A percentile compares a stretch with the other conserved stretches of the same genome.
Evolutionary conservation across 2,329 filamentous ascomycete genomes (phyloP).

Genomic region (Talaromyces sp.): DNA sequence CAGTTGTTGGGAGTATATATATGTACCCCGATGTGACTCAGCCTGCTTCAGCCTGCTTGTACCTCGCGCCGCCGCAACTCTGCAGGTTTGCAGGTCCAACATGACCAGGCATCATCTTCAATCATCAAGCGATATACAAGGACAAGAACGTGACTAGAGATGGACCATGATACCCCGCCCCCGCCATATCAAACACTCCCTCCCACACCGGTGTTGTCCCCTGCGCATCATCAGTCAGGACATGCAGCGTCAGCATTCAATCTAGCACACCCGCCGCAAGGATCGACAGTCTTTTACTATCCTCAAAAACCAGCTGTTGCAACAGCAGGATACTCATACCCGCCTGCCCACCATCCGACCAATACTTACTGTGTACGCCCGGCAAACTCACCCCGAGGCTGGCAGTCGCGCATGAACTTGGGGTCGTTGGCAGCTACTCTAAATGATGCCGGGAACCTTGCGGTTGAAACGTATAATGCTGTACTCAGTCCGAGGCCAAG

Average conservation of each 20-base stretch:
- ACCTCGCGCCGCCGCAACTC: background rate
- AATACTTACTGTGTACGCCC: background rate
- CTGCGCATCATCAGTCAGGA: background rate
- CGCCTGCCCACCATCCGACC: background rate
- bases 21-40: background rate
- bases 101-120: background rate
- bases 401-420: conserved; percentile 1
- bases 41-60: background rate
- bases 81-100: background rate
- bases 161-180: conserved; percentile 2
- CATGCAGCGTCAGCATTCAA: background rate
- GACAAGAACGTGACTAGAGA: background rate
- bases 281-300: background rate
- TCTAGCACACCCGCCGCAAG: background rate
- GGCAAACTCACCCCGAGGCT: background rate
- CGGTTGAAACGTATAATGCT: conserved; percentile 6
- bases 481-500: background rate
- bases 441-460: conserved; percentile 9
- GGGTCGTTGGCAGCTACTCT: conserved; percentile 5
- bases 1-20: background rate
- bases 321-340: background rate
- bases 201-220: conserved; percentile 1
- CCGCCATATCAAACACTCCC: conserved; percentile 9
- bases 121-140: background rate
- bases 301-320: background rate